These are phyloP conservation scores for Pichia inconspicua DNA, from an alignment of 1,139 yeast genomes.

Conservation along the genomic window DNA sequence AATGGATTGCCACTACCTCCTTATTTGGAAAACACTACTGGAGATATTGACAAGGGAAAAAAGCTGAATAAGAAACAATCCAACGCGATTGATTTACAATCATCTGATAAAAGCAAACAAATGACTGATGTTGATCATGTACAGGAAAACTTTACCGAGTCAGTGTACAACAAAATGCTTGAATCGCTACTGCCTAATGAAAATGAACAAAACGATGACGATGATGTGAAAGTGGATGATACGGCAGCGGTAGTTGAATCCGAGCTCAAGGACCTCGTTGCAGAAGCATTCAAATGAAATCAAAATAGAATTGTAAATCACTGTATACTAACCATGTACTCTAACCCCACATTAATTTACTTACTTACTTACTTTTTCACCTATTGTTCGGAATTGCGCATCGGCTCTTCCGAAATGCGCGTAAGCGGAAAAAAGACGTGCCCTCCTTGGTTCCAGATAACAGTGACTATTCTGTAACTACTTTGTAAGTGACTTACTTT, in stretches of 20 bases:
- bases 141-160: constrained; percentile 4
- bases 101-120: constrained; percentile 3
- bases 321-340: not conserved
- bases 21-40: constrained; percentile 76
- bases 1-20: constrained; percentile 66
- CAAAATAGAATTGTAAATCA: not conserved
- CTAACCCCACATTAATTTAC: not conserved
- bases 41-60: constrained; percentile 49
- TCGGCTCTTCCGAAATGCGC: constrained; percentile 6
- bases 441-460: not conserved
- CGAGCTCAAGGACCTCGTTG: constrained; percentile 27
- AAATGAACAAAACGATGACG: not conserved
- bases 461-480: not conserved
- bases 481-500: no score
- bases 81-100: constrained; percentile 6
- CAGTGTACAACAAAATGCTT: constrained; percentile 13
- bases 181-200: constrained; percentile 4
- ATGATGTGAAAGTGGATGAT: constrained; percentile 10
- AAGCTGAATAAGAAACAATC: constrained; percentile 5
- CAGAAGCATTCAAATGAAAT: constrained; percentile 22
- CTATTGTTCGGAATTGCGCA: constrained; percentile 8
- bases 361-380: not conserved
- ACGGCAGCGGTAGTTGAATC: constrained; percentile 19
- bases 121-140: not conserved
- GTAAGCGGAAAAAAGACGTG: not conserved